phyloP scores from a whole-genome alignment of 495 filamentous ascomycete species.

The Podospora tetraspora region DNA sequence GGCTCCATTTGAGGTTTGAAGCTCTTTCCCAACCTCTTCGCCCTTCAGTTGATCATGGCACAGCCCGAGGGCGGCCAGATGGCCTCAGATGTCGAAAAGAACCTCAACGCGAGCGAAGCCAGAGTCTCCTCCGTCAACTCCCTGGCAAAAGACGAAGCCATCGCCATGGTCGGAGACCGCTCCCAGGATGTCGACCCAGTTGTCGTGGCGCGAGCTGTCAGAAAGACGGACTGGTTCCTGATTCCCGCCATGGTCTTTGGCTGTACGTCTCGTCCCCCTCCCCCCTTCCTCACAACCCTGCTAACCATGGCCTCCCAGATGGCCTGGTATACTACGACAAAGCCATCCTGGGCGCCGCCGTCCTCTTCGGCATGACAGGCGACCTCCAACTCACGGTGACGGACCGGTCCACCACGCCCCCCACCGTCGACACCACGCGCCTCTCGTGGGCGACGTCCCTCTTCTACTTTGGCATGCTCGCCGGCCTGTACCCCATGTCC shows the following conservation, averaged over 20 bases:
- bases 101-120: not conserved
- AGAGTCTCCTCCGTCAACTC: not conserved
- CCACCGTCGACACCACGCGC: slow-evolving; percentile 54
- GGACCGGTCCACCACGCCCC: slow-evolving; percentile 45
- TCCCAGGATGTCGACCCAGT: slow-evolving; percentile 44
- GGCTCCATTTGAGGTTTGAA: not conserved
- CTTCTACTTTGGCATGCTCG: slow-evolving; percentile 77
- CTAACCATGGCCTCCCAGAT: slow-evolving; percentile 28
- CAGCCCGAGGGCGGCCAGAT: not conserved
- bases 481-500: slow-evolving; percentile 67
- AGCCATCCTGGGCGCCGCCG: slow-evolving; percentile 66
- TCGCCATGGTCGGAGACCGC: slow-evolving; percentile 36
- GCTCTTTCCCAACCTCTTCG: not conserved
- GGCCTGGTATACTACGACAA: slow-evolving; percentile 78
- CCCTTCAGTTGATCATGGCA: not conserved
- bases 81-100: not conserved
- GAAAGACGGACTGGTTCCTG: slow-evolving; percentile 67
- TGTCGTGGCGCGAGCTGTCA: slow-evolving; percentile 50
- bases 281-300: slow-evolving; percentile 2
- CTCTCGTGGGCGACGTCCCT: slow-evolving; percentile 71
- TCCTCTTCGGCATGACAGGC: slow-evolving; percentile 68
- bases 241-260: slow-evolving; percentile 69
- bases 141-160: slow-evolving; percentile 31
- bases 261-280: slow-evolving; percentile 25
- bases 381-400: slow-evolving; percentile 54